phyloP scores from a whole-genome alignment of 2,329 filamentous ascomycete species.

The Calonectria honghensis region DNA sequence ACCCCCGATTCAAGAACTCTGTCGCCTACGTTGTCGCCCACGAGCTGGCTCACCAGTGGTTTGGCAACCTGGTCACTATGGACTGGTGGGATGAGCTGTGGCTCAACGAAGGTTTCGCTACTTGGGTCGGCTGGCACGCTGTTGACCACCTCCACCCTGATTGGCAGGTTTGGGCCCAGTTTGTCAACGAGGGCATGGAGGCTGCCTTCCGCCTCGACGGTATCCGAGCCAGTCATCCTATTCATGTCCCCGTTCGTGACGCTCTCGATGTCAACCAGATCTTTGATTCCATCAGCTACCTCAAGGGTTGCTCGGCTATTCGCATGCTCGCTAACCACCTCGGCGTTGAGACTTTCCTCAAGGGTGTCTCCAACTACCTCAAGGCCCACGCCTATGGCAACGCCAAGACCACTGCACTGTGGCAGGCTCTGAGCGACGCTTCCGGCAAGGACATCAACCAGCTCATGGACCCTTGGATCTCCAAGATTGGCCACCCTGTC shows the following conservation, averaged over 20 bases:
- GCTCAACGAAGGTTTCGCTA: slow-evolving; percentile 97
- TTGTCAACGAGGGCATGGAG: slow-evolving; percentile 96
- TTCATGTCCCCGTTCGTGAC: slow-evolving; percentile 95
- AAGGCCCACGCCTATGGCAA: slow-evolving; percentile 92
- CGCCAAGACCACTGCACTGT: slow-evolving; percentile 93
- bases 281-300: slow-evolving; percentile 96
- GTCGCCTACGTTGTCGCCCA: slow-evolving; percentile 99
- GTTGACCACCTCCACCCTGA: slow-evolving; percentile 95
- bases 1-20: slow-evolving; percentile 92
- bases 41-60: slow-evolving; percentile 97
- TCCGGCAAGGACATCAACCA: slow-evolving; percentile 90
- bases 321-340: slow-evolving; percentile 96
- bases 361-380: slow-evolving; percentile 92
- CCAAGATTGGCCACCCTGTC: slow-evolving; percentile 95
- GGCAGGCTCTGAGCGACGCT: slow-evolving; percentile 89
- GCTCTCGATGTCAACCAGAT: slow-evolving; percentile 98
- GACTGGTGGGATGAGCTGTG: slow-evolving; percentile 97
- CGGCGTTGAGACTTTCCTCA: slow-evolving; percentile 90
- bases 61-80: slow-evolving; percentile 96
- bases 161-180: slow-evolving; percentile 98
- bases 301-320: slow-evolving; percentile 97
- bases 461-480: slow-evolving; percentile 97
- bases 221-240: slow-evolving; percentile 93
- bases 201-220: slow-evolving; percentile 92
- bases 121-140: slow-evolving; percentile 97